phyloP scores from a whole-genome alignment of 1,284 basidiomycete species.

The Malassezia arunalokei region DNA sequence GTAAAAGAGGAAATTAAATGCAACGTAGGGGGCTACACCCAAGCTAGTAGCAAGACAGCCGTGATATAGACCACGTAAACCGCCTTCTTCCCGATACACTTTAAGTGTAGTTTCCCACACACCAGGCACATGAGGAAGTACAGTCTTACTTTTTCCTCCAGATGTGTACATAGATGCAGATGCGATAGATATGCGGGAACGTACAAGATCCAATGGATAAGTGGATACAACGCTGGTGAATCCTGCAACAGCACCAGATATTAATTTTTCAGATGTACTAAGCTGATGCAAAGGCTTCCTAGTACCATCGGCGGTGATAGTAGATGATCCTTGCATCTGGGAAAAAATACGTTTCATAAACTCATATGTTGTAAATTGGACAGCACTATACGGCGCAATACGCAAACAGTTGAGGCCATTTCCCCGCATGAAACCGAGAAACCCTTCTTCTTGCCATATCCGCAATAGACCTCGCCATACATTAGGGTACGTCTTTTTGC shows the following conservation, averaged over 20 bases:
- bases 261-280: slow-evolving; percentile 52
- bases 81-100: slow-evolving; percentile 80
- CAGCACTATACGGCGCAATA: slow-evolving; percentile 64
- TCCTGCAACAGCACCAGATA: slow-evolving; percentile 75
- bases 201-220: slow-evolving; percentile 82
- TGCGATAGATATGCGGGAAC: slow-evolving; percentile 81
- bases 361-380: slow-evolving; percentile 82
- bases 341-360: slow-evolving; percentile 55
- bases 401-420: slow-evolving; percentile 81
- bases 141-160: slow-evolving; percentile 16
- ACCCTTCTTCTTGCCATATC: slow-evolving; percentile 87
- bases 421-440: slow-evolving; percentile 73
- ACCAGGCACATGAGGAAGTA: slow-evolving; percentile 51
- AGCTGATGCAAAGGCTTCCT: neutral
- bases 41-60: slow-evolving; percentile 75
- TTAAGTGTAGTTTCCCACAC: slow-evolving; percentile 78
- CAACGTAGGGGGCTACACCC: slow-evolving; percentile 82
- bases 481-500: slow-evolving; percentile 32
- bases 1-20: slow-evolving; percentile 44
- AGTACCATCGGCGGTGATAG: neutral
- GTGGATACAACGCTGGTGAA: slow-evolving; percentile 81
- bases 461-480: slow-evolving; percentile 36
- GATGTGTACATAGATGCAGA: slow-evolving; percentile 27
- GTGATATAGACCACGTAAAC: slow-evolving; percentile 70
- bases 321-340: neutral